Evolutionary conservation across 345 rosid species (phyloP), one percentile per base, ranked within the genome.

Genomic region (Ailanthus altissimus): DNA sequence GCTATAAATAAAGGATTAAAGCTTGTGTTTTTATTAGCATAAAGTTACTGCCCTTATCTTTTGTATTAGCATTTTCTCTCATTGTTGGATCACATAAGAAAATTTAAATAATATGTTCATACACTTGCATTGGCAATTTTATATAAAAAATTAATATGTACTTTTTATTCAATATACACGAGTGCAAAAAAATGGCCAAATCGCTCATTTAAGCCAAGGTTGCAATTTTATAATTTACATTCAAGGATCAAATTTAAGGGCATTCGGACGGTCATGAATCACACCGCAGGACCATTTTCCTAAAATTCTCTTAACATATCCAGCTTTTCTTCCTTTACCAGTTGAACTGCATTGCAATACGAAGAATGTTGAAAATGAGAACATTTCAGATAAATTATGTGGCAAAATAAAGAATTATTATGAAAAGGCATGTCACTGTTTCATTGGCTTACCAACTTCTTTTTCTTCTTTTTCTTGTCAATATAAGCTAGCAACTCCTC

Each of bases 391-490:
- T 64, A 36, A 67, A 70, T 20, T 23, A 51, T 64, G 71, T 10
- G 28, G 6, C 56, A 38, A 4, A 61, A 21, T 54, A 43, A 73
- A 64, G 14, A 21, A 14, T 70, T 38, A 8, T 3, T 28, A 38
- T 38, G 43, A 62, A 60, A 11, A 70, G 9, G 5, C 36, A 43
- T n/a, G 8, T 21, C 45, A 6, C 49, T 56, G 75, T 53, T 76
- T 71, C 28, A 13, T 70, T 42, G 11, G 50, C 80, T 12, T 78
- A 90, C 92, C 80, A 85, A 76, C 87, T 90, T 93, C 88, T 90
- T 94, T 85, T 89, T 93, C 82, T 89, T 93, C 85, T 91, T 93
- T 88, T 95, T 95, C 71, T 91, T 91, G 53, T 93, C 95, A 21
- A 95, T 79, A 82, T 91, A 93, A 15, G 91, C 93, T 51, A 88